A percentile compares a stretch with the other conserved stretches of the same genome.
Evolutionary conservation across 2,329 filamentous ascomycete species (phyloP).

Genomic region (Diplodia scrobiculata): DNA sequence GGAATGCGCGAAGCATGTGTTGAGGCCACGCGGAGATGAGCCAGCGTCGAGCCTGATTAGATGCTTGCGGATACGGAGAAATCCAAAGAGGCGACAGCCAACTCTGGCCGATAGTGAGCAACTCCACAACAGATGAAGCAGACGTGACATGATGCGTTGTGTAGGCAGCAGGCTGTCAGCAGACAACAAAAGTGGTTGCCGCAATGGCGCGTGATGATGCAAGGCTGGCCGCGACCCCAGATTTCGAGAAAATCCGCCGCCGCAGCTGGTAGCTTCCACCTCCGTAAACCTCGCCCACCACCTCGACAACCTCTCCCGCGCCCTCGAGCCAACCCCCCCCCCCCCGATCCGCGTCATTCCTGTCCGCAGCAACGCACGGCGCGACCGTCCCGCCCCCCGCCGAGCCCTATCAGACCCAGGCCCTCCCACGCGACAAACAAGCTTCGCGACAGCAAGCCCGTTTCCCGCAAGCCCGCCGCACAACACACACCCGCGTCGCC

Average conservation of each 20-base stretch:
- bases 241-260: conserved; percentile 17
- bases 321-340: not conserved
- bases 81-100: not conserved
- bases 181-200: conserved; percentile 4
- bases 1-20: not conserved
- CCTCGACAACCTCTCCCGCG: not conserved
- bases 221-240: conserved; percentile 15
- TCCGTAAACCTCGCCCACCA: conserved; percentile 1
- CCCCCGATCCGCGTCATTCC: not conserved
- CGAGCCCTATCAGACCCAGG: not conserved
- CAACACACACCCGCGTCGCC: not conserved
- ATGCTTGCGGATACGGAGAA: not conserved
- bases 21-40: not conserved
- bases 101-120: not conserved
- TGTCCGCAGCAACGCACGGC: not conserved
- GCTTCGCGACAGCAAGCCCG: not conserved
- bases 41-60: not conserved
- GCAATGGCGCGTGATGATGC: conserved; percentile 15
- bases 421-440: conserved; percentile 7
- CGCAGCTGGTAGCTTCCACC: conserved; percentile 3
- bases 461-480: not conserved
- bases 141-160: not conserved
- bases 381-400: not conserved
- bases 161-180: not conserved
- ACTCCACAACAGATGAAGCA: not conserved